Evolutionary conservation across 2,329 filamentous ascomycete species (phyloP).

Genomic region (Xenosphaeropsis pyriputrescens): DNA sequence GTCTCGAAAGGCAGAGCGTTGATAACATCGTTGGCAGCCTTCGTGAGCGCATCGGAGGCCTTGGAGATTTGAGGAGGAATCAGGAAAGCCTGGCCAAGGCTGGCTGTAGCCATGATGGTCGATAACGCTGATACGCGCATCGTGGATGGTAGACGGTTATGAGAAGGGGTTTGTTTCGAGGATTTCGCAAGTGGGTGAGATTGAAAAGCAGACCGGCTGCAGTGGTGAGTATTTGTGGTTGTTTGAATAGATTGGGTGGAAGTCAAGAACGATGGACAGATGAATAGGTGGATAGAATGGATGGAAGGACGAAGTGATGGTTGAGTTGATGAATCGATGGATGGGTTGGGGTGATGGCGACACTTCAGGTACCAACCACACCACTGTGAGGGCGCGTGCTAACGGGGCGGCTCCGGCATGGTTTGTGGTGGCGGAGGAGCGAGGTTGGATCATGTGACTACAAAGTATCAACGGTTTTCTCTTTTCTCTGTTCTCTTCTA

Average conservation of each 20-base stretch:
- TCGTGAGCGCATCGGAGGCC: conserved; percentile 2
- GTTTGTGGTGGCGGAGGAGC: too few relatives aligned
- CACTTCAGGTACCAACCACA: too few relatives aligned
- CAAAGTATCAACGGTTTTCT: too few relatives aligned
- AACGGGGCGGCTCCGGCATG: too few relatives aligned
- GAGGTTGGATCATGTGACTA: too few relatives aligned
- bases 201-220: conserved; percentile 3
- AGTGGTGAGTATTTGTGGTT: neutral
- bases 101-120: conserved; percentile 8
- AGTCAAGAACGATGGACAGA: neutral
- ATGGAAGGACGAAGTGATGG: neutral
- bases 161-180: neutral
- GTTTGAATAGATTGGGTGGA: neutral
- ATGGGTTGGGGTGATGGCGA: too few relatives aligned
- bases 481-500: too few relatives aligned
- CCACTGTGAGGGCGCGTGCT: too few relatives aligned
- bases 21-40: conserved; percentile 25
- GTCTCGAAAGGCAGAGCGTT: conserved; percentile 24
- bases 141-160: conserved; percentile 1
- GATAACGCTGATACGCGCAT: conserved; percentile 12
- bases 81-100: conserved; percentile 28
- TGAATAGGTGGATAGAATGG: neutral
- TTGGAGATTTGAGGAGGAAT: conserved; percentile 32
- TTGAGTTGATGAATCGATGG: too few relatives aligned
- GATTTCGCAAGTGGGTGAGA: neutral